phyloP scores from a whole-genome alignment of 768 basidiomycete species.

The Auricularia sp. region DNA sequence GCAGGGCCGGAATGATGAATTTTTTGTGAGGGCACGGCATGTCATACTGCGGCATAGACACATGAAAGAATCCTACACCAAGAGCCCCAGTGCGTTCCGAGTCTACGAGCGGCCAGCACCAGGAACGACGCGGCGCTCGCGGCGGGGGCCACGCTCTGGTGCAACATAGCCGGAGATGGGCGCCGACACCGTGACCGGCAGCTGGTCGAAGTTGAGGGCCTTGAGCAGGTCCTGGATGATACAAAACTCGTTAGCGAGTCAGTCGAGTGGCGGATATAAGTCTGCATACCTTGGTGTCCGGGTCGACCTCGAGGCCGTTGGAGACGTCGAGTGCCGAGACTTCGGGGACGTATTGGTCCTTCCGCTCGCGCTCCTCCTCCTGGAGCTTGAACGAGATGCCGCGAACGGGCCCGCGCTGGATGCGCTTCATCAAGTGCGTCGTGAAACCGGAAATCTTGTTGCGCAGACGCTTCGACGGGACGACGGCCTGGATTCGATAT shows the following conservation, averaged over 20 bases:
- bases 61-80: background rate
- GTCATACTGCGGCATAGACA: background rate
- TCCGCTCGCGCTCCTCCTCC: conserved; percentile 97
- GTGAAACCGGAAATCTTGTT: conserved; percentile 99
- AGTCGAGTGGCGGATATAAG: background rate
- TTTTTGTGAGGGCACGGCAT: background rate
- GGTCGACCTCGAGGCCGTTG: conserved; percentile 77
- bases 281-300: conserved; percentile 77
- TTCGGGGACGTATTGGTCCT: conserved; percentile 99
- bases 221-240: conserved; percentile 67
- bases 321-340: conserved; percentile 87
- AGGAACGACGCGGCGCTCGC: conserved; percentile 67
- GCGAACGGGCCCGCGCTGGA: conserved; percentile 94
- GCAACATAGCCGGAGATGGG: conserved; percentile 45
- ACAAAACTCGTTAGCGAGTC: background rate
- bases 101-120: conserved; percentile 49
- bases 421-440: conserved; percentile 99
- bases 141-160: conserved; percentile 59
- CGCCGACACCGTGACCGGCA: conserved; percentile 60
- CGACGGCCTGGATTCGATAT: conserved; percentile 50
- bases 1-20: conserved; percentile 35
- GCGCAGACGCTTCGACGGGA: conserved; percentile 96
- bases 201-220: conserved; percentile 89
- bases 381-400: conserved; percentile 99
- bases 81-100: background rate